Percentiles rank a stretch among this genome's conserved stretches.
phyloP scores from a whole-genome alignment of 2,329 filamentous ascomycete species.

The Simplicillium aogashimaense region DNA sequence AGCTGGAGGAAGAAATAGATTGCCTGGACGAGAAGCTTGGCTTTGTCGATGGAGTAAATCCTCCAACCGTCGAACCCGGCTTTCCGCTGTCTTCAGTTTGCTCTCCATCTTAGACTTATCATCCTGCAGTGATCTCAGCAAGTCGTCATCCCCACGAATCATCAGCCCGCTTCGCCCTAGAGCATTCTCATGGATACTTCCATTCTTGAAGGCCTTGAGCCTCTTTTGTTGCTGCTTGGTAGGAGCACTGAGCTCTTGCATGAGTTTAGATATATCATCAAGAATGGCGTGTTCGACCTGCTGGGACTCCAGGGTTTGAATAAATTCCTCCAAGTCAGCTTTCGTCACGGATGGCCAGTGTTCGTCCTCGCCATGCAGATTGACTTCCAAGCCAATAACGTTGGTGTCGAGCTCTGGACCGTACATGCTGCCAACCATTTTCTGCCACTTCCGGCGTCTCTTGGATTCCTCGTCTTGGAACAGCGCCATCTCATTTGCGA shows the following conservation, averaged over 20 bases:
- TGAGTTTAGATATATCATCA: conserved; percentile 63
- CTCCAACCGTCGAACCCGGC: conserved; percentile 81
- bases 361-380: conserved; percentile 67
- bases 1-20: conserved; percentile 30
- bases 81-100: conserved; percentile 73
- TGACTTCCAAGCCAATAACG: conserved; percentile 74
- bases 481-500: conserved; percentile 86
- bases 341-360: conserved; percentile 71
- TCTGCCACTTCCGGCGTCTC: conserved; percentile 82
- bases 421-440: conserved; percentile 67
- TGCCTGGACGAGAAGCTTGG: conserved; percentile 44
- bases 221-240: conserved; percentile 80
- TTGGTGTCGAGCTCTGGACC: conserved; percentile 58
- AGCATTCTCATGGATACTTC: conserved; percentile 84
- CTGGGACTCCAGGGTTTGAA: conserved; percentile 54
- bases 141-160: conserved; percentile 78
- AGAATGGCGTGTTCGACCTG: conserved; percentile 57
- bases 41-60: conserved; percentile 82
- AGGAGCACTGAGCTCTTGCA: conserved; percentile 70
- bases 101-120: conserved; percentile 70
- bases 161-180: conserved; percentile 80
- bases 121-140: conserved; percentile 66
- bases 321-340: conserved; percentile 66
- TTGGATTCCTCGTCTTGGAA: conserved; percentile 91
- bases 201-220: conserved; percentile 91